Conservation (phyloP, 257 asterid genomes). For the Nicotiana tabacum region DNA sequence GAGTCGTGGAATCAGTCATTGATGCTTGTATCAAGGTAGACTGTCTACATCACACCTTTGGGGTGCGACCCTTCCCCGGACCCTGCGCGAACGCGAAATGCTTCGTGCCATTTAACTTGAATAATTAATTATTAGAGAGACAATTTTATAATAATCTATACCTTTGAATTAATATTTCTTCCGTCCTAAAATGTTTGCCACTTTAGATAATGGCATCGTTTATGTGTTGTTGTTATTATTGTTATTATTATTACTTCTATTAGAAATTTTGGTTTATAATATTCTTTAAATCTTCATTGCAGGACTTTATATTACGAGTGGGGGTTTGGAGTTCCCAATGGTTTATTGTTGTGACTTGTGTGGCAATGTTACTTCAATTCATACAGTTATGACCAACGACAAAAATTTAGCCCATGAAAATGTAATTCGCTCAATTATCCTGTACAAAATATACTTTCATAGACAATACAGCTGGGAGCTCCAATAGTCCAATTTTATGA, state of each 20-base stretch:
- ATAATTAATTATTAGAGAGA: neutral
- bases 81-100: no score
- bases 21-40: no score
- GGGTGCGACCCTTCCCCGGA: no score
- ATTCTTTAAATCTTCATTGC: no score
- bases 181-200: neutral
- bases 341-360: neutral
- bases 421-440: neutral
- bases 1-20: no score
- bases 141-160: no score
- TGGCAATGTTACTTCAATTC: neutral
- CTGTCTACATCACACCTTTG: no score
- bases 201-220: no score
- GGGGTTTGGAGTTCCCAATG: neutral
- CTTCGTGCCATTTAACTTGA: no score
- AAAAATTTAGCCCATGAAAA: neutral
- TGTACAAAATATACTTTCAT: neutral
- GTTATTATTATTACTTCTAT: no score
- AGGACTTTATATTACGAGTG: neutral
- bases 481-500: neutral
- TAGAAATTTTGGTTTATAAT: neutral
- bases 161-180: neutral
- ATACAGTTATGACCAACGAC: neutral
- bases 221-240: no score
- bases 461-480: neutral